These are phyloP conservation scores for Paramecium tetraurelia DNA, from an alignment of 73 alveolate species.

Conservation along the genomic window DNA sequence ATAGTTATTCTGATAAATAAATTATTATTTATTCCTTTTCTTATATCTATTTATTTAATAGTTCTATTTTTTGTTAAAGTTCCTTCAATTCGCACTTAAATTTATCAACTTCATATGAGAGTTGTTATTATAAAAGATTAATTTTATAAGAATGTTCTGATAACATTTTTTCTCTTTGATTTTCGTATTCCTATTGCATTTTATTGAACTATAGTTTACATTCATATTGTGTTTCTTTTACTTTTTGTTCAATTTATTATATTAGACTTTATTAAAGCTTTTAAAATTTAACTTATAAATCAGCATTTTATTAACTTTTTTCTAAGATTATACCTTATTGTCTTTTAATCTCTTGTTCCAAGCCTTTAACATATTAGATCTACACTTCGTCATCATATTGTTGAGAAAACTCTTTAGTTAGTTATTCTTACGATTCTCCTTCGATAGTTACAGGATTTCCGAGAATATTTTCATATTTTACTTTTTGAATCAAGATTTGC, in stretches of 20 bases:
- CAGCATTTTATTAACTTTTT: not conserved
- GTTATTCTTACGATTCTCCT: not conserved
- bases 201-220: not conserved
- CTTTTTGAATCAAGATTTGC: not conserved
- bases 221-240: not conserved
- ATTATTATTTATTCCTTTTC: not conserved
- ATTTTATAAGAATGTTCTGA: not conserved
- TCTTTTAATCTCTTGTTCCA: not conserved
- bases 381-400: not conserved
- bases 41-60: not conserved
- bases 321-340: not conserved
- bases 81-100: not conserved
- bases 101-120: not conserved
- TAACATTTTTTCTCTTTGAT: not conserved
- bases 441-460: not conserved
- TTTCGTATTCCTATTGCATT: not conserved
- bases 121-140: not conserved
- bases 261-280: not conserved
- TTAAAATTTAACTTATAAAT: not conserved
- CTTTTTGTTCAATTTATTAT: not conserved
- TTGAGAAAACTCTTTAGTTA: not conserved
- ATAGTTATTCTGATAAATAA: not conserved
- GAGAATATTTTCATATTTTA: not conserved
- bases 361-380: not conserved
- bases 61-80: not conserved